Conservation (phyloP, 345 rosid species). For the Lenwebbia sp. region DNA sequence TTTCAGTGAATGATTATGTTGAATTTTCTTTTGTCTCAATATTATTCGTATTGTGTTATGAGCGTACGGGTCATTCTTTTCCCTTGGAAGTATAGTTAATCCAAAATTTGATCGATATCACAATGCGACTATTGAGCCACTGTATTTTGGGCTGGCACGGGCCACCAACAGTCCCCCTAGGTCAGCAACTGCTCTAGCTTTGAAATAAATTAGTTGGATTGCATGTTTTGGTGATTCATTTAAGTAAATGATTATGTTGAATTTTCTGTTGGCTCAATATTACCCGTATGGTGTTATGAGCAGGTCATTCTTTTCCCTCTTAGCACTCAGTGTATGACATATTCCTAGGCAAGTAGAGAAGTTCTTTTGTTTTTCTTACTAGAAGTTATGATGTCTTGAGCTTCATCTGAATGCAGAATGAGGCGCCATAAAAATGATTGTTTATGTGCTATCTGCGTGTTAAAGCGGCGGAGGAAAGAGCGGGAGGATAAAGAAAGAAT, state of each 20-base stretch:
- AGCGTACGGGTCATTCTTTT: background rate
- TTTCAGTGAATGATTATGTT: background rate
- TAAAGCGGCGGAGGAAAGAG: slow-evolving; percentile 85
- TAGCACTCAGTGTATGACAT: background rate
- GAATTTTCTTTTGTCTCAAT: background rate
- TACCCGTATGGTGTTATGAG: background rate
- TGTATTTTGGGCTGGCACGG: background rate
- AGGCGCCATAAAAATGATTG: slow-evolving; percentile 92
- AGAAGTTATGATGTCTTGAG: background rate
- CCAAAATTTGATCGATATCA: background rate
- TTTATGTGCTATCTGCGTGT: slow-evolving; percentile 84
- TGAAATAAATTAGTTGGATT: background rate
- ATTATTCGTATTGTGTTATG: background rate
- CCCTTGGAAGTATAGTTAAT: background rate
- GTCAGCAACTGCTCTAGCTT: background rate
- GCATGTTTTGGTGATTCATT: background rate
- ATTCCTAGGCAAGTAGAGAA: background rate
- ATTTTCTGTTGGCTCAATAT: background rate
- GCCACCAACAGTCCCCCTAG: background rate
- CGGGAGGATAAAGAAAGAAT: slow-evolving; percentile 62
- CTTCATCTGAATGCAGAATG: slow-evolving; percentile 26
- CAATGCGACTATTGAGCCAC: background rate
- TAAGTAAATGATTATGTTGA: background rate
- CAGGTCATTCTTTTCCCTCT: background rate
- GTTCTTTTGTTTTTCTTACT: background rate